A percentile compares a stretch with the other conserved stretches of the same genome.
Evolutionary conservation across 352 stramenopile genomes (phyloP).

Genomic region (Globisporangium nodosum): DNA sequence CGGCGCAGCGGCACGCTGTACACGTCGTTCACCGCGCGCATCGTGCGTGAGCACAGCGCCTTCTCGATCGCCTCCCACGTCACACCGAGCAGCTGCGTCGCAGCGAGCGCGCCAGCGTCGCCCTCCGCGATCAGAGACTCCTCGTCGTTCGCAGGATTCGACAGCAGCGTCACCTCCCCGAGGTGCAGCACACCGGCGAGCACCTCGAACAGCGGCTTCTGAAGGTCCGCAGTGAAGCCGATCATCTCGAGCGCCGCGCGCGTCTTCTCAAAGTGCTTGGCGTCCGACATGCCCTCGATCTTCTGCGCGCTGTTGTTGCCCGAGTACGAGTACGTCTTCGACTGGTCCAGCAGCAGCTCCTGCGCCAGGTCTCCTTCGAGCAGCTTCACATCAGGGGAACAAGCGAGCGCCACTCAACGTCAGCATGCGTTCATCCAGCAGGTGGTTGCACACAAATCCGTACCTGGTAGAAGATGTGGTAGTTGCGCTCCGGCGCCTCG

Average conservation of each 20-base stretch:
- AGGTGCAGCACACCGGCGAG: constrained; percentile 92
- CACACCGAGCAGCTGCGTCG: constrained; percentile 88
- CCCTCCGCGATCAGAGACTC: constrained; percentile 54
- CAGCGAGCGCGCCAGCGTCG: constrained; percentile 35
- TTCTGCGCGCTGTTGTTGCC: constrained; percentile 54
- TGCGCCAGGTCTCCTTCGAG: constrained; percentile 49
- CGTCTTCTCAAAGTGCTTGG: constrained; percentile 82
- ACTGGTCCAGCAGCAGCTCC: constrained; percentile 42
- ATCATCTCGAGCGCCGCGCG: constrained; percentile 69
- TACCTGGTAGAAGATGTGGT: constrained; percentile 96
- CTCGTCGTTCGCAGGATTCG: constrained; percentile 71
- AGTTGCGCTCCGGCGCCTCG: constrained; percentile 91
- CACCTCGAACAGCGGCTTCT: constrained; percentile 89
- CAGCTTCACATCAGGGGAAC: constrained; percentile 10
- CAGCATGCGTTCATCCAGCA: not conserved
- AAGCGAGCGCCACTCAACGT: not conserved
- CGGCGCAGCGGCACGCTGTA: constrained; percentile 48
- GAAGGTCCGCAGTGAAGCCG: constrained; percentile 77
- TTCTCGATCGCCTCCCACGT: constrained; percentile 88
- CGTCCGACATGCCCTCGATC: constrained; percentile 73
- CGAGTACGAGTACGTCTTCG: constrained; percentile 59
- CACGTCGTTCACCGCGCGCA: constrained; percentile 58
- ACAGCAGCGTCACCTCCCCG: constrained; percentile 88
- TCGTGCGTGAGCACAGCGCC: constrained; percentile 89
- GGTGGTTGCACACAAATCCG: not conserved